Conservation (phyloP, 2,329 filamentous ascomycete genomes). For the Talaromyces atroroseus region DNA sequence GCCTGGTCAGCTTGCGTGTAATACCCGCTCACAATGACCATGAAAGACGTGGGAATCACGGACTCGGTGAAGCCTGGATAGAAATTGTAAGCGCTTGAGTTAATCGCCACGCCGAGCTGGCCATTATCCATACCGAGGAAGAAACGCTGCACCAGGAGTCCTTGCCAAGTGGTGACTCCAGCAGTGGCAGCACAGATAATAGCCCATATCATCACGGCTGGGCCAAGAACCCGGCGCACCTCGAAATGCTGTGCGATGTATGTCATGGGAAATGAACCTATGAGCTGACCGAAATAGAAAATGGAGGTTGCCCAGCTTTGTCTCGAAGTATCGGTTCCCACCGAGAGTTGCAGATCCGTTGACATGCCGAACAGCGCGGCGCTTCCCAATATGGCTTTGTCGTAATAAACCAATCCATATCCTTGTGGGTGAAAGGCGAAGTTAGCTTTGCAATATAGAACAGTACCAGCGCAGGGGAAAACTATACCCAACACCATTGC, state of each 20-base stretch:
- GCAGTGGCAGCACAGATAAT: constrained; percentile 64
- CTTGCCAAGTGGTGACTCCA: constrained; percentile 57
- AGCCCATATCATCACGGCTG: constrained; percentile 55
- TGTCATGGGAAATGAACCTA: constrained; percentile 67
- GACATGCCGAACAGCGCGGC: constrained; percentile 74
- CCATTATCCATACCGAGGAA: too few species aligned
- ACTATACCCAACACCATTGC: constrained; percentile 57
- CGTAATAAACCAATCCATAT: constrained; percentile 65
- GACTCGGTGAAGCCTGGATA: constrained; percentile 56
- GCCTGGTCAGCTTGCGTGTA: constrained; percentile 63
- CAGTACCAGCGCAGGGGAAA: too few species aligned
- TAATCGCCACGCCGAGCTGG: too few species aligned
- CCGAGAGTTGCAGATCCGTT: constrained; percentile 55
- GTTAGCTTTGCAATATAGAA: too few species aligned
- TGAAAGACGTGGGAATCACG: constrained; percentile 61
- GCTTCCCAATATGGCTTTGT: constrained; percentile 67
- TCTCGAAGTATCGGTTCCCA: constrained; percentile 63
- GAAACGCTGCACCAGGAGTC: constrained; percentile 63
- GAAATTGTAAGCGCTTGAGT: too few species aligned
- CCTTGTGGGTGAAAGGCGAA: too few species aligned
- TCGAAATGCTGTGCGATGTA: constrained; percentile 65
- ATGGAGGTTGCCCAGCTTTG: constrained; percentile 72
- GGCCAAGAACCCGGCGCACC: constrained; percentile 60
- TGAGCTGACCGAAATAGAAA: constrained; percentile 77
- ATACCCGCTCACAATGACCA: constrained; percentile 57